Evolutionary conservation across 257 asterid genomes (phyloP).

Genomic region (Eustoma russellianum): DNA sequence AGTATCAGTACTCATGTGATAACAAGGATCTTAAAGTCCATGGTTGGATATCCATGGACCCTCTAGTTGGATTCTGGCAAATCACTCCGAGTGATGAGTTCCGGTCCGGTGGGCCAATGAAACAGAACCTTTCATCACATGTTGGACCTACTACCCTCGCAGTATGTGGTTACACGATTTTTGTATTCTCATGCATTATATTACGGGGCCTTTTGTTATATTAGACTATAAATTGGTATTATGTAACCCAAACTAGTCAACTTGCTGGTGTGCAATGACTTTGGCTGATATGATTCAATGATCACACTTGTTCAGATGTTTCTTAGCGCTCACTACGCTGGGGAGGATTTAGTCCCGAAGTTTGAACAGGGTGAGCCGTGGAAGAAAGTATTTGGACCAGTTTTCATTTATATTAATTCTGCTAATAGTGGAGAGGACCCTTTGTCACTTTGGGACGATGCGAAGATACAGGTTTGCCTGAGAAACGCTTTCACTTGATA

Average conservation of each 20-base stretch:
- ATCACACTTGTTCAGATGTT: constrained; percentile 37
- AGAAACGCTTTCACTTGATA: not conserved
- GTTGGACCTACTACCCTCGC: constrained; percentile 71
- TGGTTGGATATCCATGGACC: constrained; percentile 69
- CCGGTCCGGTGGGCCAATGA: constrained; percentile 61
- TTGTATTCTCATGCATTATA: not conserved
- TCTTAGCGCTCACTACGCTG: constrained; percentile 73
- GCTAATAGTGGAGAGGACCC: constrained; percentile 32
- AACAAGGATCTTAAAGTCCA: constrained; percentile 58
- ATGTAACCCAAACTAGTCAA: no score
- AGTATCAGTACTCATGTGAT: constrained; percentile 57
- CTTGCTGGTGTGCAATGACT: no score
- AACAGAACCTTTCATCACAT: constrained; percentile 73
- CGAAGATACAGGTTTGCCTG: constrained; percentile 44
- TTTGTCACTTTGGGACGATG: constrained; percentile 59
- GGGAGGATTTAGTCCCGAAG: constrained; percentile 52
- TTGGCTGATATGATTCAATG: not conserved
- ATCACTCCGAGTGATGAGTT: constrained; percentile 58
- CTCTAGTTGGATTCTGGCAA: constrained; percentile 62
- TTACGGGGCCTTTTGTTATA: not conserved
- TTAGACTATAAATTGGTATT: not conserved
- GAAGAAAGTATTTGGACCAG: constrained; percentile 88
- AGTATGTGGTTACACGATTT: constrained; percentile 22
- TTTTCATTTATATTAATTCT: constrained; percentile 59
- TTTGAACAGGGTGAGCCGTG: constrained; percentile 64